Evolutionary conservation across 805 yeast species (phyloP).

Genomic region (Ogataea pini): DNA sequence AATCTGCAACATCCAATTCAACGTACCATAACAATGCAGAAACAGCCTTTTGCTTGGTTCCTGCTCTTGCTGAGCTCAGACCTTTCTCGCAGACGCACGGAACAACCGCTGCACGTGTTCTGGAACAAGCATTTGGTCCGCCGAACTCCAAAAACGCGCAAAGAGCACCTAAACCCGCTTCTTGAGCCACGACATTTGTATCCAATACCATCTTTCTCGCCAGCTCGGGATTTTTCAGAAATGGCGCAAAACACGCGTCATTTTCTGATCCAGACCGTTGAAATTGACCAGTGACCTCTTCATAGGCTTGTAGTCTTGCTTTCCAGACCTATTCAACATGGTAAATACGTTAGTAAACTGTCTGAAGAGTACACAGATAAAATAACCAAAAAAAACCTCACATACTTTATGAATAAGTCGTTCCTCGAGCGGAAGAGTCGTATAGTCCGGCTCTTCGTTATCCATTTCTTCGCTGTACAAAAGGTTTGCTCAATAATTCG

Average conservation of each 20-base stretch:
- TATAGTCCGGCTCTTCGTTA: constrained; percentile 58
- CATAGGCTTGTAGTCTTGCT: constrained; percentile 79
- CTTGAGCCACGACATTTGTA: constrained; percentile 89
- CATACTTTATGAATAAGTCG: constrained; percentile 62
- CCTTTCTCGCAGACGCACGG: constrained; percentile 77
- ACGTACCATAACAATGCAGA: constrained; percentile 63
- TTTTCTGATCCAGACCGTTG: constrained; percentile 52
- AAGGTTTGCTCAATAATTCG: no score
- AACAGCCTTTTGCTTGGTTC: constrained; percentile 64
- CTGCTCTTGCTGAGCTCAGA: constrained; percentile 68
- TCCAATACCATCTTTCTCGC: constrained; percentile 67
- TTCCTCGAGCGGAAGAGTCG: constrained; percentile 63
- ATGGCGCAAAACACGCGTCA: constrained; percentile 56
- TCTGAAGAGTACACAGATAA: neutral
- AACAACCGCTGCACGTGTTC: constrained; percentile 45
- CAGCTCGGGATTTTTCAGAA: constrained; percentile 52
- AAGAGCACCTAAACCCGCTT: constrained; percentile 66
- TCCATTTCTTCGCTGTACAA: constrained; percentile 12
- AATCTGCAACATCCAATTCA: constrained; percentile 67
- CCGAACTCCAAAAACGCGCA: constrained; percentile 57
- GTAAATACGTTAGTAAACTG: neutral
- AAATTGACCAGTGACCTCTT: constrained; percentile 57
- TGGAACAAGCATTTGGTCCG: constrained; percentile 43
- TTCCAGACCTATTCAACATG: constrained; percentile 60
- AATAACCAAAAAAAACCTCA: constrained; percentile 6